These are phyloP conservation scores for Xylogone sp. DNA, from an alignment of 2,329 filamentous ascomycete genomes.

Conservation along the genomic window DNA sequence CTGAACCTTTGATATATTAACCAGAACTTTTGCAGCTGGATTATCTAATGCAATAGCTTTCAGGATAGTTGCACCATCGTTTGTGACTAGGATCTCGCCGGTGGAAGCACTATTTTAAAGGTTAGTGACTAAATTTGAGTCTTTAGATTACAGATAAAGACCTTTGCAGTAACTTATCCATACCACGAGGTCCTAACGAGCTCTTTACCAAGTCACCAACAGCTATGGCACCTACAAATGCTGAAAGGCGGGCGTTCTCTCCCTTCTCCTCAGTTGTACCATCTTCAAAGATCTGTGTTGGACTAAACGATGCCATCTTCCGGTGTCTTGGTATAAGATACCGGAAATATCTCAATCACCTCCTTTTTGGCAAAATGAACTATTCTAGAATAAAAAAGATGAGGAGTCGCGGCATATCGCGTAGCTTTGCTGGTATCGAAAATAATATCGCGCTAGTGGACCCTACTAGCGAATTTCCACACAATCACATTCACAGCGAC, in stretches of 20 bases:
- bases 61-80: slow-evolving; percentile 96
- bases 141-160: neutral
- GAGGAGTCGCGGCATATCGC: neutral
- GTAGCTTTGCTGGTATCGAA: neutral
- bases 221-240: slow-evolving; percentile 96
- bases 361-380: neutral
- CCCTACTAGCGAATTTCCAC: neutral
- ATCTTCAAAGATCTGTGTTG: slow-evolving; percentile 96
- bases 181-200: slow-evolving; percentile 94
- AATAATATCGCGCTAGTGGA: neutral
- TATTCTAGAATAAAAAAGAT: neutral
- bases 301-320: slow-evolving; percentile 61
- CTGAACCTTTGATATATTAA: slow-evolving; percentile 99
- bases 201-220: slow-evolving; percentile 97
- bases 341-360: neutral
- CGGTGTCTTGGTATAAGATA: slow-evolving; percentile 1
- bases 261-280: slow-evolving; percentile 97
- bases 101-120: slow-evolving; percentile 75
- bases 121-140: neutral
- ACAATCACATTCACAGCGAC: neutral
- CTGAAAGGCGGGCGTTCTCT: slow-evolving; percentile 97
- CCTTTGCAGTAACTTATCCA: slow-evolving; percentile 92
- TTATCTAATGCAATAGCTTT: slow-evolving; percentile 99
- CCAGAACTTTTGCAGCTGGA: slow-evolving; percentile 93
- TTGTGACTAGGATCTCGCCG: slow-evolving; percentile 96